Base-by-base conservation (phyloP, 164 flowering plant genomes). In the Macadamia integrifolia region DNA sequence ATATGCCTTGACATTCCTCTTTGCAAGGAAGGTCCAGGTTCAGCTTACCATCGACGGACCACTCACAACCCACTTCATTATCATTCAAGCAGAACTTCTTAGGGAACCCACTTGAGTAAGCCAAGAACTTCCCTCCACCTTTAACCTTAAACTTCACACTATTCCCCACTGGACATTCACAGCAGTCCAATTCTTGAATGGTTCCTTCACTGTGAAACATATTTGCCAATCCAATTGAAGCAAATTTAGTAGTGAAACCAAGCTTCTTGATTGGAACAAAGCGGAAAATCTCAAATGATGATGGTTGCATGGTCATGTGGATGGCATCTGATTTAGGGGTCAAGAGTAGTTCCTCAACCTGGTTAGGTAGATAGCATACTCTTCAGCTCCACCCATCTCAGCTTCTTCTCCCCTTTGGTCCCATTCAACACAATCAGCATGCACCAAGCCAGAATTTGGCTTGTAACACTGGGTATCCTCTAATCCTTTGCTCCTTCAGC, bases 121-220 rank as follows among this genome's bases (percentile, higher is more conserved):
- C 89, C 46, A 89, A 76, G 79, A 89, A 88, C n/a, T 67, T 69
- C 7, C 95, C 93, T 58, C 64, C 90, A 59, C 97, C 95, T 67
- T 88, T 88, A 7, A 89, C 84, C 73, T 76, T 76, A 42, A 91
- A 67, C 71, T 67, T 75, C 10, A 68, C 88, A 65, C 66, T 49
- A 49, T 62, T 17, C 55, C 57, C 71, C 53, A 29, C 68, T 2
- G 59, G 73, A 13, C 48, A 6, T 14, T 68, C 78, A 6, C 9
- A 30, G 53, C 83, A 83, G 55, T 78, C 72, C 74, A 87, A 5
- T 17, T 73, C 85, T 52, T 77, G 80, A 28, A 91, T 60, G 0
- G 93, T 81, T 14, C 93, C 95, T 11, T 85, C 93, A 50, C 79
- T 60, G 72, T 91, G 89, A 63, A 89, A 83, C 97, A 89, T 83